Percentiles rank a stretch among this genome's conserved stretches.
Evolutionary conservation across 2,329 filamentous ascomycete species (phyloP).

Genomic region (Diplocarpon rosae): DNA sequence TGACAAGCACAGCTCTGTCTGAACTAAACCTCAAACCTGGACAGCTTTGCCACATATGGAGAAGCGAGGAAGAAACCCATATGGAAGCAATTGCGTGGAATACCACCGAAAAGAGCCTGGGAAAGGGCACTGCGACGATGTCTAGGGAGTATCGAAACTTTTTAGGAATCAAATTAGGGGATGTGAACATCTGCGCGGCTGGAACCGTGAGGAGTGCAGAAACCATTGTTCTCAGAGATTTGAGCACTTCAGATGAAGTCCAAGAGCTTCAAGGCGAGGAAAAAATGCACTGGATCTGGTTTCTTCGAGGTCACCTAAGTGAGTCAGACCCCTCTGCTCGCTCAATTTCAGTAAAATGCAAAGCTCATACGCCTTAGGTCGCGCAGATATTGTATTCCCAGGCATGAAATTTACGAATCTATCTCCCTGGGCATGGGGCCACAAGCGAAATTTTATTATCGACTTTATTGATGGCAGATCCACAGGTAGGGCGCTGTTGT

Average conservation of each 20-base stretch:
- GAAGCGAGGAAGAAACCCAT: constrained; percentile 23
- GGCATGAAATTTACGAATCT: constrained; percentile 61
- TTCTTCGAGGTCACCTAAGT: constrained; percentile 33
- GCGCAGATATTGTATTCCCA: constrained; percentile 57
- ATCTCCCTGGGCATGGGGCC: constrained; percentile 35
- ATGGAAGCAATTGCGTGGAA: constrained; percentile 49
- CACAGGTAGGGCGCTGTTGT: constrained; percentile 16
- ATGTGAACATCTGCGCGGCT: constrained; percentile 48
- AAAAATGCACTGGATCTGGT: constrained; percentile 36
- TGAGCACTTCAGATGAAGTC: constrained; percentile 30
- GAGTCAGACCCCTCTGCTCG: constrained; percentile 10
- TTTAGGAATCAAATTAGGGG: constrained; percentile 61
- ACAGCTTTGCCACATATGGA: constrained; percentile 44
- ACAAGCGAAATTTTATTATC: constrained; percentile 51
- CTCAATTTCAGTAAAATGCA: neutral
- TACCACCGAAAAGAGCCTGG: constrained; percentile 45
- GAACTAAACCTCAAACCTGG: constrained; percentile 44
- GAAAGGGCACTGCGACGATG: constrained; percentile 59
- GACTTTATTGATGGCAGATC: constrained; percentile 39
- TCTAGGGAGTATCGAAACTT: constrained; percentile 63
- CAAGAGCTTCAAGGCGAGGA: constrained; percentile 28
- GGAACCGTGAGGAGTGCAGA: constrained; percentile 41
- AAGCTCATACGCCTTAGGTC: constrained; percentile 30
- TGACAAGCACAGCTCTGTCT: constrained; percentile 34
- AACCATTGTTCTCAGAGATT: constrained; percentile 49